These are phyloP conservation scores for Chlamydomonas eustigma DNA, from an alignment of 139 green algal genomes.

Conservation along the genomic window DNA sequence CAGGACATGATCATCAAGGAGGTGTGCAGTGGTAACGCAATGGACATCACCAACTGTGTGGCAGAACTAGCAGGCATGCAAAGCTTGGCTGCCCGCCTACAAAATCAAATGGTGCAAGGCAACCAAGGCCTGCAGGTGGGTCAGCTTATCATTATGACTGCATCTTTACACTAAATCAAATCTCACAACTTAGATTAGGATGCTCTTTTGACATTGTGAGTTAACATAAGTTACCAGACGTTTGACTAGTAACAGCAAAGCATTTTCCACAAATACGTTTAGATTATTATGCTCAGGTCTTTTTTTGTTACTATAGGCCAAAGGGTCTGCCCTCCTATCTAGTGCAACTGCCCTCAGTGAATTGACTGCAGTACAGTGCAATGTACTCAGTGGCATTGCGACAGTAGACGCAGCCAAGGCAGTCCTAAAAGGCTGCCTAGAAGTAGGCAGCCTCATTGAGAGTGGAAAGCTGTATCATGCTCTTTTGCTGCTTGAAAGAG, in stretches of 20 bases:
- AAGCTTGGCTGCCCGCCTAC: not conserved
- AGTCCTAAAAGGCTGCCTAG: conserved; percentile 48
- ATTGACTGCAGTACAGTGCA: conserved; percentile 23
- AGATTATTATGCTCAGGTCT: no score
- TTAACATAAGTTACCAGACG: no score
- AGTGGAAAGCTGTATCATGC: conserved; percentile 53
- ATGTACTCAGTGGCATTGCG: conserved; percentile 28
- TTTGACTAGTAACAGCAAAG: no score
- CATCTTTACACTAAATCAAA: no score
- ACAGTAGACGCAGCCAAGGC: conserved; percentile 30
- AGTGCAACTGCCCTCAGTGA: conserved; percentile 9
- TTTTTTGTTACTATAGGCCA: not conserved
- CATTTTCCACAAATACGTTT: no score
- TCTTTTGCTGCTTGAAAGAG: conserved; percentile 45
- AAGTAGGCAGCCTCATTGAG: conserved; percentile 32
- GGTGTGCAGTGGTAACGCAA: conserved; percentile 46
- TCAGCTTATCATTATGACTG: no score
- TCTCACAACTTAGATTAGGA: no score
- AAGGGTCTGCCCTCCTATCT: conserved; percentile 13
- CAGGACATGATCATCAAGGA: conserved; percentile 41
- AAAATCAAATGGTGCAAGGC: not conserved
- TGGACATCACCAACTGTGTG: conserved; percentile 53
- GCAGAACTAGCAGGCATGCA: conserved; percentile 43
- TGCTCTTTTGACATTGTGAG: no score
- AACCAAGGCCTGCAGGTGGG: conserved; percentile 1